Base-by-base conservation (phyloP, 352 stramenopile species). In the Globisporangium nodosum region DNA sequence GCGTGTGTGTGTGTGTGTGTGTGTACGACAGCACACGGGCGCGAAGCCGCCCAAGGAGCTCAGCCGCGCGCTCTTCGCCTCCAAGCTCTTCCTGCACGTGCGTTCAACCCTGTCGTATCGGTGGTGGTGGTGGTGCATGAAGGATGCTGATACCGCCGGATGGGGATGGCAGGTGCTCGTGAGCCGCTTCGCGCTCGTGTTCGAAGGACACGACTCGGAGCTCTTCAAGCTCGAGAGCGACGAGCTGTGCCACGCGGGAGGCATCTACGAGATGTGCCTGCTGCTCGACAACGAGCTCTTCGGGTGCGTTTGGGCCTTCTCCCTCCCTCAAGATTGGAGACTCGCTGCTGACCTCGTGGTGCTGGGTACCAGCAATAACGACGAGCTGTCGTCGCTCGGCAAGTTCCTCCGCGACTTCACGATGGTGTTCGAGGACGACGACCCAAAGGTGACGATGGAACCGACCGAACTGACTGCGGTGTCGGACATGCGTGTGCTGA, bases 161-260 rank as follows among this genome's bases (percentile, higher is more conserved):
- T 43, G 37, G 24, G 24, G 20, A 16, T 12, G 11, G 4, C 24
- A 92, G 83, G 59, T 91, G 33, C 49, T 87, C 39, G 77, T 86
- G 3, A 66, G 88, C 56, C 71, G 81, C n/a, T 80, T 90, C 35
- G 77, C 74, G 1, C 64, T 66, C 20, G 69, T 71, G 15, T 84
- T 85, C 56, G 65, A 74, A 31, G 67, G 66, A 2, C 71, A 79
- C 48, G 72, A 88, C 49, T 66, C 64, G 12, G 79, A 87, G 21
- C 49, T 85, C 15, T 93, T 93, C 55, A 87, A 84, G 47, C 54
- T 86, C 15, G 79, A 93, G 53, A 82, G 78, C 39, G 83, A 90
- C 35, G 64, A 86, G 42, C 54, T 93, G 59, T 83, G 68, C 49
- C 70, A 78, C 56, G 65, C 61, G 0, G 83, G 89, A 15, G 76